Evolutionary conservation across 2,329 filamentous ascomycete species (phyloP), one percentile per base, ranked within the genome.

Genomic region (Sclerotinia subarctica): DNA sequence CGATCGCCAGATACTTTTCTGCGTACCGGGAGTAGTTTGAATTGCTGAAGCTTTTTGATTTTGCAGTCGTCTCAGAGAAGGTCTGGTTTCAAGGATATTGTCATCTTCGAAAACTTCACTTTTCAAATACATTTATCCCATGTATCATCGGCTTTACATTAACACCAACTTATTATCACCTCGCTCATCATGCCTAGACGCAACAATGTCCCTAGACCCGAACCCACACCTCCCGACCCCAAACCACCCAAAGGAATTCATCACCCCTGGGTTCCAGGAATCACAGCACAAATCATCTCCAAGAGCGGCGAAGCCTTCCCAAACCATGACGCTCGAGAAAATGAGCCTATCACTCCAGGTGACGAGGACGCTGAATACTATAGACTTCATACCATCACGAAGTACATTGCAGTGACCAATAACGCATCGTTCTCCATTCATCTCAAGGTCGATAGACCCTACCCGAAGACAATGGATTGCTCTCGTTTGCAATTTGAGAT

Each of bases 401-500:
- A 11, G 1, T 66, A 66, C 13, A 35, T 66, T 26, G 49, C 51
- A 2, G 51, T 49, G 3, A 62, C 54, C 6, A 62, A 32, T 32
- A 7, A 56, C 8, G 44, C 54, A 17, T 46, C 56, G 6, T 67
- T 63, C 15, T 52, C 56, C 1, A 51, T 67, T 47, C 56, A 63
- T 29, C 32, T 67, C 11, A n/a, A 24, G 7, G 44, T 67, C 42
- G 44, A 32, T 32, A 47, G 56, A 44, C 65, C 65, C 6, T 67
- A 58, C 29, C 52, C 42, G 4, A 42, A 42, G 11, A 47, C 32
- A 4, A 69, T 70, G 67, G 51, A 44, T 10, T 53, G 21, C 52
- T 57, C 64, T 17, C 70, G 66, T 38, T 13, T 68, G 5, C 58
- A 59, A 5, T 72, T 71, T 35, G 5, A 67, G 4, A 66, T 72